Conservation (phyloP, 169 alveolate genomes). For the Plasmodium inui region DNA sequence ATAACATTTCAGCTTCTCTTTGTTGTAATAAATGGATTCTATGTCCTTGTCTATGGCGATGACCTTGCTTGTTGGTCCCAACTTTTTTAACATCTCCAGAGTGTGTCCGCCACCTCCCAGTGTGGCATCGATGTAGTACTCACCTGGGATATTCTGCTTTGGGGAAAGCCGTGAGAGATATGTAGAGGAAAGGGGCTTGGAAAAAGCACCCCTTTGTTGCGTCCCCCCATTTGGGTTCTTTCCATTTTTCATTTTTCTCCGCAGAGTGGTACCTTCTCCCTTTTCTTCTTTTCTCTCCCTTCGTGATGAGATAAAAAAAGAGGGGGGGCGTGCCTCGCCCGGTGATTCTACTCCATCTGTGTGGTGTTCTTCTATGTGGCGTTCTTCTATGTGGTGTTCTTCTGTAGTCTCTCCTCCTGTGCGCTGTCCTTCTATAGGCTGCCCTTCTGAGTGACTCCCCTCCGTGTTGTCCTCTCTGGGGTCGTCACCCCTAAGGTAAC, state of each 20-base stretch:
- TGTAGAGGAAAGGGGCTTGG: background rate
- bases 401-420: background rate
- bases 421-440: background rate
- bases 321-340: background rate
- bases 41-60: constrained; percentile 85
- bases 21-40: constrained; percentile 80
- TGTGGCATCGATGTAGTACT: constrained; percentile 81
- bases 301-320: background rate
- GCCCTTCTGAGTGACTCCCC: background rate
- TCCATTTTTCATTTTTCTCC: background rate
- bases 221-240: background rate
- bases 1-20: constrained; percentile 63
- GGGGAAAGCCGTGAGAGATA: background rate
- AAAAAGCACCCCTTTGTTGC: background rate
- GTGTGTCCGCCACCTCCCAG: constrained; percentile 88
- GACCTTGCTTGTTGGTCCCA: constrained; percentile 67
- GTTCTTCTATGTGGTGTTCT: background rate
- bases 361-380: background rate
- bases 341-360: background rate
- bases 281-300: background rate
- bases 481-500: background rate
- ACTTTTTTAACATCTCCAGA: constrained; percentile 68
- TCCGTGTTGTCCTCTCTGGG: background rate
- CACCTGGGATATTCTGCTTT: background rate
- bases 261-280: background rate